Evolutionary conservation across 192 early-diverging fungal genomes (phyloP).

Genomic region (Coemansia nantahalensis): DNA sequence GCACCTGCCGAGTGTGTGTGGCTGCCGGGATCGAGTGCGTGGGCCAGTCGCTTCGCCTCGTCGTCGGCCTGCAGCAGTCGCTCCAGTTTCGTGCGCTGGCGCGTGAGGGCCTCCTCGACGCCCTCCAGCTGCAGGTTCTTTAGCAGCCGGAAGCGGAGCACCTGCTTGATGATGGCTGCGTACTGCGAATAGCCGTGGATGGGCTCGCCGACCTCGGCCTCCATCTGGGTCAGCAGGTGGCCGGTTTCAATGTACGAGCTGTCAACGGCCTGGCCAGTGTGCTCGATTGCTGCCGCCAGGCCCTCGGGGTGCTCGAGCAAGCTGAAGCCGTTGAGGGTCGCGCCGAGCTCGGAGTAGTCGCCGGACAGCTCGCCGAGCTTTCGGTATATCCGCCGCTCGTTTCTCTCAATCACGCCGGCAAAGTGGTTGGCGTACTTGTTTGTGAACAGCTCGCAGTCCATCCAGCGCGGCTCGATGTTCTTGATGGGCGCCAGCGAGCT

Average conservation of each 20-base stretch:
- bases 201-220: slow-evolving; percentile 77
- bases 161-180: slow-evolving; percentile 79
- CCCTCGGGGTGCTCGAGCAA: slow-evolving; percentile 67
- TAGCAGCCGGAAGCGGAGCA: slow-evolving; percentile 79
- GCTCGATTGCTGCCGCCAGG: slow-evolving; percentile 85
- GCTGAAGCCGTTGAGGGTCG: slow-evolving; percentile 93
- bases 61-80: slow-evolving; percentile 63
- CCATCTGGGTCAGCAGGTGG: slow-evolving; percentile 67
- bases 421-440: slow-evolving; percentile 83
- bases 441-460: slow-evolving; percentile 90
- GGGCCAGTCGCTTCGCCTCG: slow-evolving; percentile 69
- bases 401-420: slow-evolving; percentile 65
- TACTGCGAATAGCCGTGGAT: slow-evolving; percentile 90
- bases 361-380: slow-evolving; percentile 70
- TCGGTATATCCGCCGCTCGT: slow-evolving; percentile 71
- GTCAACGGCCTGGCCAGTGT: slow-evolving; percentile 90
- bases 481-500: slow-evolving; percentile 58
- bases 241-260: slow-evolving; percentile 73
- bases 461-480: slow-evolving; percentile 79
- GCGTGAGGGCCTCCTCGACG: slow-evolving; percentile 67
- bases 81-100: slow-evolving; percentile 66
- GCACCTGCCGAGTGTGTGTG: too few relatives aligned
- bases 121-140: slow-evolving; percentile 84
- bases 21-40: slow-evolving; percentile 54
- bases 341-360: slow-evolving; percentile 87